Evolutionary conservation across 2,329 filamentous ascomycete species (phyloP).

Genomic region (Penicillium sp.): DNA sequence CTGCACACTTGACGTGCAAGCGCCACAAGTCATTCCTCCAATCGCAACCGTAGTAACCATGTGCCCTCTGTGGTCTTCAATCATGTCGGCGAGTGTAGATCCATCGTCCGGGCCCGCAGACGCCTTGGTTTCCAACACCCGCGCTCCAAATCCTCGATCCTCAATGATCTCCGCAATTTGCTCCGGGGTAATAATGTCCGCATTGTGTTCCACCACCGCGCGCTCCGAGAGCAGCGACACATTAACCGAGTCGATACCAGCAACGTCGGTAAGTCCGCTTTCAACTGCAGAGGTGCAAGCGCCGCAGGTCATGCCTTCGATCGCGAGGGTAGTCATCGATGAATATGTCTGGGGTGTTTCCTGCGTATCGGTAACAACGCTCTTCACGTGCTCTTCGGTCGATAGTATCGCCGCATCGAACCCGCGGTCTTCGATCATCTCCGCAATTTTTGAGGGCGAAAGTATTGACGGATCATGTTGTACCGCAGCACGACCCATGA

Average conservation of each 20-base stretch:
- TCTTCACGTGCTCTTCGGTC: constrained; percentile 60
- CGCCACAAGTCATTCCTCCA: constrained; percentile 96
- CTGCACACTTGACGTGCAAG: constrained; percentile 91
- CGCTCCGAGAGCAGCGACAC: constrained; percentile 83
- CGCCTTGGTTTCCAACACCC: constrained; percentile 67
- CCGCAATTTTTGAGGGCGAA: constrained; percentile 71
- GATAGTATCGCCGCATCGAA: constrained; percentile 90
- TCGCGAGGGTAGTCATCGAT: constrained; percentile 71
- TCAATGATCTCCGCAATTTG: constrained; percentile 61
- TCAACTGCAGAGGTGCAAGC: constrained; percentile 86
- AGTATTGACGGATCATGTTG: constrained; percentile 80
- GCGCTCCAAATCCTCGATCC: constrained; percentile 75
- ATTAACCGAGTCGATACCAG: constrained; percentile 73
- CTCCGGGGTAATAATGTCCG: constrained; percentile 52
- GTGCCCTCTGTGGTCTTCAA: constrained; percentile 35
- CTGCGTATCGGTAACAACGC: constrained; percentile 32
- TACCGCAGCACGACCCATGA: constrained; percentile 94
- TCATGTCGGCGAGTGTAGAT: constrained; percentile 36
- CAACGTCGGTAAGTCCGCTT: constrained; percentile 71
- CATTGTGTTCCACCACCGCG: constrained; percentile 81
- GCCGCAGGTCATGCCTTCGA: constrained; percentile 89
- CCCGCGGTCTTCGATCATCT: constrained; percentile 86
- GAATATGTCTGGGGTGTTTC: constrained; percentile 31
- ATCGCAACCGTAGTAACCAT: constrained; percentile 83
- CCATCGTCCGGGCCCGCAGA: constrained; percentile 29